phyloP scores from a whole-genome alignment of 1,139 yeast genomes.

The Suhomyces bribrorum region DNA sequence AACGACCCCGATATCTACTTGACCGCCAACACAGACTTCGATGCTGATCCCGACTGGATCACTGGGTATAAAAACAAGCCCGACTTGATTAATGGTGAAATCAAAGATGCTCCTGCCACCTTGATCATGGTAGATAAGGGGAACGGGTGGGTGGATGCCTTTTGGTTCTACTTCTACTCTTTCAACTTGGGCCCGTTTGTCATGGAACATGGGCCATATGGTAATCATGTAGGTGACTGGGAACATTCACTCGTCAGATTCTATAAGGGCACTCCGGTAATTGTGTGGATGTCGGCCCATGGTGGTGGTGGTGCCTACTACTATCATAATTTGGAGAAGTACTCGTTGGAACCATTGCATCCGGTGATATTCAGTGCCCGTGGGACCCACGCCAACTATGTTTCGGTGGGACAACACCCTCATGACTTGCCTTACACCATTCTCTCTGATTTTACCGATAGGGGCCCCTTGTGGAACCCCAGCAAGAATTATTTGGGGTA shows the following conservation, averaged over 20 bases:
- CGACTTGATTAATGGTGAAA: conserved; percentile 66
- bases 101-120: conserved; percentile 76
- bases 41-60: conserved; percentile 79
- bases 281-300: conserved; percentile 98
- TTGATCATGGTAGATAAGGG: conserved; percentile 88
- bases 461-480: conserved; percentile 97
- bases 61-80: conserved; percentile 74
- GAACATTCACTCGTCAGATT: conserved; percentile 90
- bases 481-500: conserved; percentile 77
- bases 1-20: conserved; percentile 38
- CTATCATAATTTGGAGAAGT: conserved; percentile 73
- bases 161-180: conserved; percentile 94
- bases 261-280: conserved; percentile 76
- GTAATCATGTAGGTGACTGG: conserved; percentile 98
- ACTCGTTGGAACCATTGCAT: conserved; percentile 45
- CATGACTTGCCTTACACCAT: conserved; percentile 94
- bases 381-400: conserved; percentile 97
- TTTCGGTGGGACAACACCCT: conserved; percentile 93
- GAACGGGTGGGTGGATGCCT: conserved; percentile 89
- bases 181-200: conserved; percentile 95
- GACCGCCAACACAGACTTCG: conserved; percentile 72
- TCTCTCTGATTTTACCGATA: conserved; percentile 86
- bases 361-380: conserved; percentile 88
- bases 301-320: conserved; percentile 94
- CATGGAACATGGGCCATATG: conserved; percentile 97